Percentiles rank a stretch among this genome's conserved stretches.
Conservation (phyloP, 2,329 filamentous ascomycete genomes). For the Colletotrichum sp. region DNA sequence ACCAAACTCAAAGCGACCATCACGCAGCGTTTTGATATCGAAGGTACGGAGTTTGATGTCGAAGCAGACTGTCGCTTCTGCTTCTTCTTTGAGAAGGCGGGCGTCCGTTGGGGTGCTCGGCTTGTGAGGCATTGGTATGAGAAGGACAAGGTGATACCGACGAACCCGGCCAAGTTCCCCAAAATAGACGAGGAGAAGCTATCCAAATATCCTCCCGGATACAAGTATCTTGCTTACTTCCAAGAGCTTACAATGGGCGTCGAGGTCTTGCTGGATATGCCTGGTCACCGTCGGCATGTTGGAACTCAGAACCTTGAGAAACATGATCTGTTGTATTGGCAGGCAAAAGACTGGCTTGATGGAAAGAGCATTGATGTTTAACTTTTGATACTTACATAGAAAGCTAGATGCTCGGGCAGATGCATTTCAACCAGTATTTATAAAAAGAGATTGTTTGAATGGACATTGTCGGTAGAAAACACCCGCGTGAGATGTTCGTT, state of each 20-base stretch:
- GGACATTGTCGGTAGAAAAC: no score
- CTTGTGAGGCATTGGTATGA: not conserved
- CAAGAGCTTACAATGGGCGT: not conserved
- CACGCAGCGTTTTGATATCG: conserved; percentile 26
- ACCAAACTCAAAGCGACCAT: conserved; percentile 19
- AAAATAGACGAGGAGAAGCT: not conserved
- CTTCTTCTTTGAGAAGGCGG: conserved; percentile 48
- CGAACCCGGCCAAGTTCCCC: not conserved
- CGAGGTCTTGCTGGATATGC: not conserved
- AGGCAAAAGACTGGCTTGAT: not conserved
- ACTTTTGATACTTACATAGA: no score
- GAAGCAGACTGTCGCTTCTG: conserved; percentile 52
- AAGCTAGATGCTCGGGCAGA: no score
- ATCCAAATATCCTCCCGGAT: not conserved
- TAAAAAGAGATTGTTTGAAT: no score
- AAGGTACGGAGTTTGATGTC: conserved; percentile 46
- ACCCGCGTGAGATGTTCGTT: no score
- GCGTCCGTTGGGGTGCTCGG: conserved; percentile 37
- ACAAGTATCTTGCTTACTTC: not conserved
- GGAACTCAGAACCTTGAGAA: not conserved
- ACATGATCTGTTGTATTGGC: not conserved
- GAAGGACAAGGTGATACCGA: not conserved
- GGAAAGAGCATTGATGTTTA: not conserved
- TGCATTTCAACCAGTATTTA: no score
- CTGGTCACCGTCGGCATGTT: not conserved